Evolutionary conservation across 129 eudicot species (phyloP), one percentile per base, ranked within the genome.

Genomic region (Centrapalus pauciflorus): DNA sequence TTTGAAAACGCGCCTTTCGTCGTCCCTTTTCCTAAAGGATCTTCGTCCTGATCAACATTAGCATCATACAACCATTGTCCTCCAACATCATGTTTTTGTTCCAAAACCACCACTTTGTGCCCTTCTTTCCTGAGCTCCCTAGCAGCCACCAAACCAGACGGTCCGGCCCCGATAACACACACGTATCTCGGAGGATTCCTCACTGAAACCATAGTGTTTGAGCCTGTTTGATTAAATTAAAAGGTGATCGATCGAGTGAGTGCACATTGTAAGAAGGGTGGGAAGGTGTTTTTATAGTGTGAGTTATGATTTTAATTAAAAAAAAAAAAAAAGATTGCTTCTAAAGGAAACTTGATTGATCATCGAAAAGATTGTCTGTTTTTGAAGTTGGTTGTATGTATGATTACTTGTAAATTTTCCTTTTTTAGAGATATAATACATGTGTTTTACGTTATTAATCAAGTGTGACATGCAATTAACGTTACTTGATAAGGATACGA

Each of bases 21-120:
- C 3, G 29, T 32, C 29, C 62, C 72, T 14, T 69, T 85, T 23
- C 95, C 97, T 34, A 90, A 66, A 3, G 96, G 86, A 72, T 81
- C 82, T 43, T 91, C 88, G 7, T 30, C 76, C 41, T n/a, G n/a
- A n/a, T 84, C 88, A 29, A 87, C 83, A 26, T 79, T 75, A 28
- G 97, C 88, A 35, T 91, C 79, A 67, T 91, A 91, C 0, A 91
- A 86, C 97, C 97, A 91, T 64, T 91, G 97, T 24, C 97, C 96
- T 64, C 97, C 97, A 55, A 91, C 81, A 27, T 91, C 96, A 73
- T 87, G 88, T 56, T 79, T 87, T 67, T 90, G 97, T 58, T 90
- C 97, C 30, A 87, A 29, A 6, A 90, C 97, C 71, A 83, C 86
- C 61, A 82, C 97, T 4, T 69, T 79, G 71, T 90, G 97, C 0